Conservation (phyloP, 208 protist genomes). For the Herpetomonas muscarum region DNA sequence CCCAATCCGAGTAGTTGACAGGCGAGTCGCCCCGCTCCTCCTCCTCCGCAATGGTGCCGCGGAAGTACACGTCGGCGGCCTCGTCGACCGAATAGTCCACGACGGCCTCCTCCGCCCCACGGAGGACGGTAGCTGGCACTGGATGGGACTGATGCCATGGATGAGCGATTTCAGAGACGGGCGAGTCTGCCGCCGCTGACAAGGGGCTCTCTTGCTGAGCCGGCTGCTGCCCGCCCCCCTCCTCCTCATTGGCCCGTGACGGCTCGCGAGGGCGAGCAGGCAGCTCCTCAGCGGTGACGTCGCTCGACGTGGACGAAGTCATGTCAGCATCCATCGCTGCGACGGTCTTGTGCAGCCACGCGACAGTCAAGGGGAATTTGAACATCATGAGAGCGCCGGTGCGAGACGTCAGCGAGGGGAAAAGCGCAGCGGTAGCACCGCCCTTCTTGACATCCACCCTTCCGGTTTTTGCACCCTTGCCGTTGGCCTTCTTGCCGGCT, state of each 20-base stretch:
- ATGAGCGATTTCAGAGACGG: background rate
- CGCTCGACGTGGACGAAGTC: no score
- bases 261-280: no score
- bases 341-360: background rate
- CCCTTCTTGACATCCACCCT: no score
- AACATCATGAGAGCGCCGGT: background rate
- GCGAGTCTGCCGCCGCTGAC: background rate
- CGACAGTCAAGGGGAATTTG: background rate
- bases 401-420: no score
- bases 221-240: background rate
- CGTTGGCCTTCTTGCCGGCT: no score
- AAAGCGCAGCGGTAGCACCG: no score
- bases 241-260: background rate
- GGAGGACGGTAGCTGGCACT: no score
- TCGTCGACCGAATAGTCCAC: background rate
- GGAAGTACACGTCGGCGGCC: slow-evolving; percentile 1
- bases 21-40: background rate
- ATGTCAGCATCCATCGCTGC: background rate
- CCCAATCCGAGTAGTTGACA: background rate
- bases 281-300: no score
- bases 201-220: background rate
- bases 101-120: no score
- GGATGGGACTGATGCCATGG: no score
- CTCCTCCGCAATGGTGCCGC: slow-evolving; percentile 10
- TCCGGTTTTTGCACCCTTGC: no score